Evolutionary conservation across 2,329 filamentous ascomycete species (phyloP), one percentile per base, ranked within the genome.

Genomic region (Hortaea werneckii): DNA sequence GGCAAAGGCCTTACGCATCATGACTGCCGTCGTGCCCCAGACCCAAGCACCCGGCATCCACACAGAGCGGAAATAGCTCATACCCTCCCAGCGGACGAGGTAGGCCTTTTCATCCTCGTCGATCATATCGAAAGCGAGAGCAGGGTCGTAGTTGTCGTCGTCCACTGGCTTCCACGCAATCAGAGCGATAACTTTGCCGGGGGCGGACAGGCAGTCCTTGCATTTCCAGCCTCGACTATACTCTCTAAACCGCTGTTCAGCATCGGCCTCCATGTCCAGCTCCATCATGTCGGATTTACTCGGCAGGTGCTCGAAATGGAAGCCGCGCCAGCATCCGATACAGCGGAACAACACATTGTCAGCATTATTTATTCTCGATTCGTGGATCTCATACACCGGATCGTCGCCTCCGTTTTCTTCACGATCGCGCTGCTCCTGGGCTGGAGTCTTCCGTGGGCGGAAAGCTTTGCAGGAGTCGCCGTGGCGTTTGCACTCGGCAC

Each of bases 1-100:
- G 46, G 76, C 71, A 62, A 96, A 98, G 0, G 87, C 74, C 8
- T 74, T 78, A 11, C 87, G 80, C 80, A 85, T 94, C 0, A 63
- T 47, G 3, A 66, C 57, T 9, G 75, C 68, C 11, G 78, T 77
- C 7, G 83, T 73, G 5, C 88, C 87, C 72, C 79, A 90, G 1
- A 94, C 76, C 92, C 92, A 98, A 11, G 83, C 75, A 9, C 90
- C 92, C 7, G 87, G 80, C 75, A 87, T 85, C 92, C 94, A 98
- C 5, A 73, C 74, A 44, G 85, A 87, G 53, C 86, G 82, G 51
- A 82, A 83, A 58, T 95, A 94, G 0, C 90, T 95, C 46, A 78
- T 74, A 0, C 74, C 72, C 39, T 84, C 80, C 87, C 89, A 96
- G 61, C 92, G 95, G 56, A 98, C 69, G 2, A 98, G 76, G 58